Percentiles rank a stretch among this genome's conserved stretches.
Conservation (phyloP, 1,139 yeast genomes). For the Komagataea norvegica region DNA sequence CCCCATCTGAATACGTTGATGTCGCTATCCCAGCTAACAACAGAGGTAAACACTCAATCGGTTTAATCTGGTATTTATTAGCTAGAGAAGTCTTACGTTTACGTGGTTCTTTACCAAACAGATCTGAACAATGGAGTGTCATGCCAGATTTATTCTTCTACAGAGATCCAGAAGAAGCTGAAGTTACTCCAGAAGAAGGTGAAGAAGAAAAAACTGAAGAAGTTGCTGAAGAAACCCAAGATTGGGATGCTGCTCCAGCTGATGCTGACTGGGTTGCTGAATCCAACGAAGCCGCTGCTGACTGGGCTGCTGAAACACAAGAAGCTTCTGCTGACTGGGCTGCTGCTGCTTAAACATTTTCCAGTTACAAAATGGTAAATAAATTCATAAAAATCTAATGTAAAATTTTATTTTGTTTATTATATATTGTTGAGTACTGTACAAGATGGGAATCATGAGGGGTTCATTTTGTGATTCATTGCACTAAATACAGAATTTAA, state of each 20-base stretch:
- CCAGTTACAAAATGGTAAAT: constrained; percentile 10
- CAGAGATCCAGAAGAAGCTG: constrained; percentile 99
- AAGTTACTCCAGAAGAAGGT: constrained; percentile 71
- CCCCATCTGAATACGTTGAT: constrained; percentile 98
- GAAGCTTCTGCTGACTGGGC: constrained; percentile 24
- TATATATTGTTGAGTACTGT: constrained; percentile 3
- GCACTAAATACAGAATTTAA: constrained; percentile 5
- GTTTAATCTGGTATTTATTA: constrained; percentile 99
- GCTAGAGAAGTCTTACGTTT: constrained; percentile 99
- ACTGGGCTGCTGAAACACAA: constrained; percentile 31
- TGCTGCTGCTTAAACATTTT: constrained; percentile 21
- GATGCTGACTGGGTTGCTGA: constrained; percentile 77
- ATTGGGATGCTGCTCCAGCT: constrained; percentile 71
- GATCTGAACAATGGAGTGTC: constrained; percentile 96
- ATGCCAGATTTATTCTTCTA: constrained; percentile 99
- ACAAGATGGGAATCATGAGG: not conserved
- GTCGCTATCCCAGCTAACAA: constrained; percentile 99
- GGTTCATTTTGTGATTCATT: constrained; percentile 3
- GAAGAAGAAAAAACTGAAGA: constrained; percentile 61
- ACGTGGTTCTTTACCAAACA: constrained; percentile 97
- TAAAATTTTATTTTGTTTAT: constrained; percentile 22
- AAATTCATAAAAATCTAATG: constrained; percentile 23
- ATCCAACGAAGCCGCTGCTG: constrained; percentile 44
- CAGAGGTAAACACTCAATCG: constrained; percentile 99
- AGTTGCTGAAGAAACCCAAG: constrained; percentile 54